A percentile compares a stretch with the other conserved stretches of the same genome.
Conservation (phyloP, 495 filamentous ascomycete species). For the Talaromyces adpressus region DNA sequence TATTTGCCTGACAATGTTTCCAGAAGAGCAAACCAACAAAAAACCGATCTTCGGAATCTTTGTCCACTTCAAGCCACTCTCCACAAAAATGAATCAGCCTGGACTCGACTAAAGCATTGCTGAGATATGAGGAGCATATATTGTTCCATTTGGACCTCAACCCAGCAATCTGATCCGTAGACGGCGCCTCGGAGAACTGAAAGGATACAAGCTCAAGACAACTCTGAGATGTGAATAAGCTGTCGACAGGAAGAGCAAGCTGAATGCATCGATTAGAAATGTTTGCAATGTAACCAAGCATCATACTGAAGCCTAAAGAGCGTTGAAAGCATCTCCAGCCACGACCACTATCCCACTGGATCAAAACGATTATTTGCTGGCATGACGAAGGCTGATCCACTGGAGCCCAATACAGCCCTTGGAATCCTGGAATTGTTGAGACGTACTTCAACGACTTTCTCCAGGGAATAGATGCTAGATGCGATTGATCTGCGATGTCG, state of each 20-base stretch:
- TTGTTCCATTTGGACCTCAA: not conserved
- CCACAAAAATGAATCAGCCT: constrained; percentile 8
- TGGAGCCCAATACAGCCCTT: constrained; percentile 7
- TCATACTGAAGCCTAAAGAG: constrained; percentile 12
- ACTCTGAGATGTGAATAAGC: not conserved
- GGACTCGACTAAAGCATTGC: not conserved
- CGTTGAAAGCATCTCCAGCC: constrained; percentile 9
- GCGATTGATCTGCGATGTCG: constrained; percentile 7
- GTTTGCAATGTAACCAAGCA: constrained; percentile 12
- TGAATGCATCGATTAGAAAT: constrained; percentile 10
- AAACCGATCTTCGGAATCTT: constrained; percentile 3
- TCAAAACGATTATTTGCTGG: constrained; percentile 11
- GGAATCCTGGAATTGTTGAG: constrained; percentile 9
- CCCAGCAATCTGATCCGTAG: not conserved
- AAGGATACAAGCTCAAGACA: not conserved
- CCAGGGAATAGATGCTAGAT: not conserved
- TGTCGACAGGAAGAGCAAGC: constrained; percentile 1
- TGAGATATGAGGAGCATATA: not conserved
- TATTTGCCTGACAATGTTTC: constrained; percentile 3
- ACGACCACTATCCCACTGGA: constrained; percentile 10
- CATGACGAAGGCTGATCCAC: constrained; percentile 8
- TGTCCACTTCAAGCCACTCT: constrained; percentile 10
- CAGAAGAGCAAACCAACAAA: constrained; percentile 12
- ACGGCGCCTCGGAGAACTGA: not conserved
- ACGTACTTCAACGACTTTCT: constrained; percentile 8